phyloP scores from a whole-genome alignment of 2,329 filamentous ascomycete genomes.

The Xylogone sp. region DNA sequence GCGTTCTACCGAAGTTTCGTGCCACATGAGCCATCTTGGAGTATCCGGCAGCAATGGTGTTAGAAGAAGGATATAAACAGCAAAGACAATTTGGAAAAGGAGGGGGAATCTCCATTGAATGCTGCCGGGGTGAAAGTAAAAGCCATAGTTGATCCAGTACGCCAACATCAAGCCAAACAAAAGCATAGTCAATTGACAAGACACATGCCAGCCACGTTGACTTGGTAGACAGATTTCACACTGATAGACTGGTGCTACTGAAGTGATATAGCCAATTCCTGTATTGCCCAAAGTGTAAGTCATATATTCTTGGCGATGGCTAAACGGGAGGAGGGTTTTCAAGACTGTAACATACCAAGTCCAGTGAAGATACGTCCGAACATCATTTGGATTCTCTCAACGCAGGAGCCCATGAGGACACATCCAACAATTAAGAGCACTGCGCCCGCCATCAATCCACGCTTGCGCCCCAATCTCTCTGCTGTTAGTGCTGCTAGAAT shows the following conservation, averaged over 20 bases:
- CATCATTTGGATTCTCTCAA: slow-evolving; percentile 45
- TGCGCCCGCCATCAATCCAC: slow-evolving; percentile 33
- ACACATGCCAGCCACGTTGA: slow-evolving; percentile 29
- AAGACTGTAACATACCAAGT: too few relatives aligned
- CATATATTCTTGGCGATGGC: too few relatives aligned
- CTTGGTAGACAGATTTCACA: slow-evolving; percentile 34
- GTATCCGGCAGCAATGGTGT: slow-evolving; percentile 91
- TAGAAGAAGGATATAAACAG: slow-evolving; percentile 71
- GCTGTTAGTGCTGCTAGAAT: slow-evolving; percentile 31
- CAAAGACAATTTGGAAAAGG: slow-evolving; percentile 88
- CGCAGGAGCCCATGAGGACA: slow-evolving; percentile 33
- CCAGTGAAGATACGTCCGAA: slow-evolving; percentile 42
- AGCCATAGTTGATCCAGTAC: slow-evolving; percentile 94
- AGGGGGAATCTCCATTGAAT: slow-evolving; percentile 85
- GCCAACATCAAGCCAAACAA: slow-evolving; percentile 68
- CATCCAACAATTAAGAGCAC: slow-evolving; percentile 38
- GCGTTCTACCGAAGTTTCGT: slow-evolving; percentile 92
- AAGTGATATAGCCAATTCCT: slow-evolving; percentile 40
- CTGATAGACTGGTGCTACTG: slow-evolving; percentile 37
- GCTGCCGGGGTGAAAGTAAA: slow-evolving; percentile 59
- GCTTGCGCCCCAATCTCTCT: slow-evolving; percentile 36
- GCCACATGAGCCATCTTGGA: slow-evolving; percentile 90
- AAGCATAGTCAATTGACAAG: slow-evolving; percentile 37
- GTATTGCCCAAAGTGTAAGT: too few relatives aligned
- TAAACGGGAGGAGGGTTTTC: too few relatives aligned